A percentile compares a stretch with the other conserved stretches of the same genome.
Conservation (phyloP, 192 early-diverging fungal genomes). For the Backusella sp. region DNA sequence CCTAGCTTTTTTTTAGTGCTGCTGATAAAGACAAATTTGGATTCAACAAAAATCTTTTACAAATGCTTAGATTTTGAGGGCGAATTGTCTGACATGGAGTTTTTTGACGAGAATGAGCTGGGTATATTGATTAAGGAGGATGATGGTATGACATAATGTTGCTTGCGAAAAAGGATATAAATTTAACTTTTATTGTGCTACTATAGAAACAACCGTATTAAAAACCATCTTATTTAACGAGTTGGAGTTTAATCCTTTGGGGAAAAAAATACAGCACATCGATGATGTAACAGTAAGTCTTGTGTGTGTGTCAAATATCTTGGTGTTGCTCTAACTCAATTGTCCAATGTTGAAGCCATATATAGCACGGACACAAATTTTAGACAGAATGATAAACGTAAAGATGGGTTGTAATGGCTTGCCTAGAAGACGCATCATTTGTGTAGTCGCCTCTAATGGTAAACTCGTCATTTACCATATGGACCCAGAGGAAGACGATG, state of each 20-base stretch:
- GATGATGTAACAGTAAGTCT: background rate
- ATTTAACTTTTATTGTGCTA: background rate
- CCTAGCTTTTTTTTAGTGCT: background rate
- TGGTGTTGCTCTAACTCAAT: background rate
- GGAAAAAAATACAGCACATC: background rate
- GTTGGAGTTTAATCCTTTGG: background rate
- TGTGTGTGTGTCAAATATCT: background rate
- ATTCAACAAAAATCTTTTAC: background rate
- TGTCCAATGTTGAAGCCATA: background rate
- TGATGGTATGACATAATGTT: background rate
- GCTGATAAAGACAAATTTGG: background rate
- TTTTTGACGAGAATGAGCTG: conserved; percentile 6
- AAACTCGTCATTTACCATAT: background rate
- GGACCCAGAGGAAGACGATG: conserved; percentile 4
- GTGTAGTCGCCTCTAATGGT: background rate
- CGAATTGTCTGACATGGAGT: conserved; percentile 9
- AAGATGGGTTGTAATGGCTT: conserved; percentile 12
- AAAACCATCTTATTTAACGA: background rate
- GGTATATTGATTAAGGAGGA: conserved; percentile 9
- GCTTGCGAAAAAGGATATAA: background rate
- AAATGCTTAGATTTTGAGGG: background rate
- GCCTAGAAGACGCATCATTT: conserved; percentile 8
- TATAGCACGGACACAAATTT: background rate
- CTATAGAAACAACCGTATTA: background rate
- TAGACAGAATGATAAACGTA: background rate